Base-by-base conservation (phyloP, 163 green algal genomes). In the Scenedesmus sp. region DNA sequence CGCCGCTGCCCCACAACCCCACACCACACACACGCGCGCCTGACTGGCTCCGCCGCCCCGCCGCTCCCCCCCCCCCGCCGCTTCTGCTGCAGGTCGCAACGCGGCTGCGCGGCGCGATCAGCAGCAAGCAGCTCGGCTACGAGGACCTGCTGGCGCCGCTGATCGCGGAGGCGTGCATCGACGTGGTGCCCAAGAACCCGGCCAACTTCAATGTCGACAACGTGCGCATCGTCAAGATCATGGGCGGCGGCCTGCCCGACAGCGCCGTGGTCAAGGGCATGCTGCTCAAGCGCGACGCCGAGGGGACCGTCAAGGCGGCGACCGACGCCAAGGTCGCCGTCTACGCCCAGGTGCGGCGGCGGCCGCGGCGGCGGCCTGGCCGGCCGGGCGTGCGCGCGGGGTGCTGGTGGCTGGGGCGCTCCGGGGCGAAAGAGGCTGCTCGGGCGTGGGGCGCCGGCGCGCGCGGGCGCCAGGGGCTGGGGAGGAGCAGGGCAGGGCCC, bases 161-260 rank as follows among this genome's bases (percentile, higher is more conserved):
- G 26, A 92, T 98, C 31, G 95, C 96, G 15, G 78, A 94, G 77
- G 94, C 95, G n/a, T 99, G 96, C 89, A 94, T 99, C 39, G 89
- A 91, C 42, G 95, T 99, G 44, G 93, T 92, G 81, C 96, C 96
- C 44, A 83, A 78, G 34, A 99, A 99, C 87, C 86, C 92, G 1
- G 62, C 88, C 78, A 98, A 98, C 87, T 99, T 99, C 91, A 98
- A 98, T 73, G 96, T 99, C 42, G 96, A 99, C 89, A 98, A 99
- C 75, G 96, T 99, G 76, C 90, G 96, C 18, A 92, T 98, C 63
- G 87, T 93, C 60, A 99, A 99, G 87, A 94, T 99, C 70, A 77
- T 87, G 33, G 93, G 93, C 39, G 82, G 70, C 0, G 73, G 57
- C 4, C 45, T 89, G 63, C 42, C 39, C 4, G 75, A 84, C 31